Conservation (phyloP, 352 stramenopile genomes). For the Phytophthora pluvialis region DNA sequence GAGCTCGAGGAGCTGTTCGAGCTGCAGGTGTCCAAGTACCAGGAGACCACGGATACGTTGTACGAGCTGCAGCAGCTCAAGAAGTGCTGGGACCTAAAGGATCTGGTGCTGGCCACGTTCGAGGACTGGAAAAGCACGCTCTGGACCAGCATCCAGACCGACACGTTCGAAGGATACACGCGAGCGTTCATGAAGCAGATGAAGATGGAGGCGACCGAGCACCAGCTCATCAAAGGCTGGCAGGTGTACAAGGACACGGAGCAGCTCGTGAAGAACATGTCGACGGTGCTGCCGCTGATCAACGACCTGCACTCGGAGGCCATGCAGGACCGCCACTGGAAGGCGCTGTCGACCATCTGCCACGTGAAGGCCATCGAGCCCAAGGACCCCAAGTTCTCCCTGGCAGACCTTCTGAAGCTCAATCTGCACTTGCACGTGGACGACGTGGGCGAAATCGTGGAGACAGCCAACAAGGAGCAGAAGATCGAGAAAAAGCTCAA, state of each 20-base stretch:
- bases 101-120: slow-evolving; percentile 82
- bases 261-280: slow-evolving; percentile 90
- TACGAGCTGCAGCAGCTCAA: slow-evolving; percentile 90
- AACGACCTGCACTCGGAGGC: slow-evolving; percentile 95
- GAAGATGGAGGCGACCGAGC: slow-evolving; percentile 81
- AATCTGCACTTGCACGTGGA: slow-evolving; percentile 85
- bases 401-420: slow-evolving; percentile 87
- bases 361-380: slow-evolving; percentile 90
- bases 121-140: slow-evolving; percentile 88
- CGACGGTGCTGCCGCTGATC: slow-evolving; percentile 88
- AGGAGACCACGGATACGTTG: slow-evolving; percentile 89
- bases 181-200: slow-evolving; percentile 87
- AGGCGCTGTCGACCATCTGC: slow-evolving; percentile 82
- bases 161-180: slow-evolving; percentile 78
- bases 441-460: slow-evolving; percentile 87
- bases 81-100: slow-evolving; percentile 89
- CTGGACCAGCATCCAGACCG: slow-evolving; percentile 85
- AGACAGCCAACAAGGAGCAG: slow-evolving; percentile 90
- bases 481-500: slow-evolving; percentile 92
- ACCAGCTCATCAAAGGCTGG: slow-evolving; percentile 89
- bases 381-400: slow-evolving; percentile 82
- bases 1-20: slow-evolving; percentile 90
- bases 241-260: slow-evolving; percentile 90
- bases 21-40: slow-evolving; percentile 87
- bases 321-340: slow-evolving; percentile 96